Evolutionary conservation across 1,284 basidiomycete species (phyloP).

Genomic region (Amylostereum chailletii): DNA sequence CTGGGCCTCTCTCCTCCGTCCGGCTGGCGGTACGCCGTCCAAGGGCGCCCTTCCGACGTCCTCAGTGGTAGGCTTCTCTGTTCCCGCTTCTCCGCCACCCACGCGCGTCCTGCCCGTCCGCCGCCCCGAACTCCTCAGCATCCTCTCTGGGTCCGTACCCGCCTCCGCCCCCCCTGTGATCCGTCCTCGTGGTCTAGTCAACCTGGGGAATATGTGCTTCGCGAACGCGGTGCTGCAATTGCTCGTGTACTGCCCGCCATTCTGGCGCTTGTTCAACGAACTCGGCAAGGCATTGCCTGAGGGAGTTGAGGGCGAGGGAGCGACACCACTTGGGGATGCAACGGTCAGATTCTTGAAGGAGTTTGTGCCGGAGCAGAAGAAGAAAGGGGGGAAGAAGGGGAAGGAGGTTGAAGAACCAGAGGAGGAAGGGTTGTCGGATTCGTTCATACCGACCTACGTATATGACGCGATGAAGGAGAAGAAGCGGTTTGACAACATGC

Average conservation of each 20-base stretch:
- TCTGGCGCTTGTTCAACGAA: constrained; percentile 73
- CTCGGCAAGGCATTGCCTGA: constrained; percentile 46
- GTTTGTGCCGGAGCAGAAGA: constrained; percentile 42
- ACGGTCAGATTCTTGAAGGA: constrained; percentile 78
- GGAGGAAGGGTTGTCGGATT: constrained; percentile 42
- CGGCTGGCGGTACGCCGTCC: constrained; percentile 24
- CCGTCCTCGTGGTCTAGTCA: constrained; percentile 80
- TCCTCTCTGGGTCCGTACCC: constrained; percentile 35
- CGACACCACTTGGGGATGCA: constrained; percentile 79
- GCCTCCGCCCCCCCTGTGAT: constrained; percentile 29
- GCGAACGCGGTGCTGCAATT: constrained; percentile 92
- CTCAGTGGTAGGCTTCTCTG: constrained; percentile 58
- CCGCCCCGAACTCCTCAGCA: constrained; percentile 45
- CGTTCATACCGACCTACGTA: constrained; percentile 85
- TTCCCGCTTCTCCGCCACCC: constrained; percentile 34
- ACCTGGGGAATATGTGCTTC: constrained; percentile 97
- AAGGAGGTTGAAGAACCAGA: constrained; percentile 22
- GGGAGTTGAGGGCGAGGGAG: constrained; percentile 25
- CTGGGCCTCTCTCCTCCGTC: constrained; percentile 69
- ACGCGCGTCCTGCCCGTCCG: constrained; percentile 34
- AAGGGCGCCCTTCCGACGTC: constrained; percentile 48
- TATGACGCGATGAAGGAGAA: constrained; percentile 96
- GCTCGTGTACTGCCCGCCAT: constrained; percentile 83
- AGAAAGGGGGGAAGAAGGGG: constrained; percentile 29
- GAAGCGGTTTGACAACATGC: constrained; percentile 90